Evolutionary conservation across 2,329 filamentous ascomycete species (phyloP).

Genomic region (Trichophyton benhamiae): DNA sequence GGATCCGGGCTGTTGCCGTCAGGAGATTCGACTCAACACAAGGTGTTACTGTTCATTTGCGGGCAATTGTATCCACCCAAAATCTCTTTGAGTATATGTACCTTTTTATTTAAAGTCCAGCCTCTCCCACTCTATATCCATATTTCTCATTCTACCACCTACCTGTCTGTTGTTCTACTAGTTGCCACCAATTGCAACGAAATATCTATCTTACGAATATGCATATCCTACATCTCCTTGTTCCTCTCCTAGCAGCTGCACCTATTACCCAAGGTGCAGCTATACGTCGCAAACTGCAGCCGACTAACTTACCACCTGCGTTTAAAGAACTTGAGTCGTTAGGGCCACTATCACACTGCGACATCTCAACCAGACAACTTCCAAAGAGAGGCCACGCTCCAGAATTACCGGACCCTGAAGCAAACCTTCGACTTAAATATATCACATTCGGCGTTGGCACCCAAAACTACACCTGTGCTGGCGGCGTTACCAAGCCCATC

Average conservation of each 20-base stretch:
- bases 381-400: conserved; percentile 14
- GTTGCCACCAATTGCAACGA: not conserved
- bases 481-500: conserved; percentile 21
- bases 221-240: not conserved
- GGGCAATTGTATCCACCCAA: not conserved
- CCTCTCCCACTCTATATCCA: not conserved
- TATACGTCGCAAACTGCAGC: not conserved
- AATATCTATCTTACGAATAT: not conserved
- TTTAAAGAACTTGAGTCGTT: not conserved
- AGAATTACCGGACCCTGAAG: conserved; percentile 21
- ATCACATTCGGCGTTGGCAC: conserved; percentile 38
- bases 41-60: not conserved
- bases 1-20: not conserved
- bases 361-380: not conserved
- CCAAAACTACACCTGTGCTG: conserved; percentile 39
- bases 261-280: not conserved
- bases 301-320: not conserved
- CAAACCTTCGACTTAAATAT: conserved; percentile 28
- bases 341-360: not conserved
- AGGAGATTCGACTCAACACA: not conserved
- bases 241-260: not conserved
- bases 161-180: not conserved
- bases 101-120: not conserved
- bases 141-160: not conserved
- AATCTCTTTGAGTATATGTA: not conserved